Percentiles rank a stretch among this genome's conserved stretches.
Conservation (phyloP, 23 red algal species). For the Cyanidioschyzon merolae region DNA sequence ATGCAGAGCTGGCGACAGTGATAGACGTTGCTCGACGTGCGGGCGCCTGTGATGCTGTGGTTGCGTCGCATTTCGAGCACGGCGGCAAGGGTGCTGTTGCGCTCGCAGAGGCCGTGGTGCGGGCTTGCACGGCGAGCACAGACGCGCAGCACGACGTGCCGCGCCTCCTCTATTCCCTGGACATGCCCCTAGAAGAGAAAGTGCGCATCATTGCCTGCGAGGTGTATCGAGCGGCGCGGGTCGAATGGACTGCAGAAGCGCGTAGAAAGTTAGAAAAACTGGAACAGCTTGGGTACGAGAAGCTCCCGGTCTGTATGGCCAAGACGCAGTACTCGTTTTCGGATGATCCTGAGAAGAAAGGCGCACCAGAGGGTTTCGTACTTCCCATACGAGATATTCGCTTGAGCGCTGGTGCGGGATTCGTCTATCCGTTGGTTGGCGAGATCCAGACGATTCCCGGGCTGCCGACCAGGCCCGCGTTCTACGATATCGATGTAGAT, state of each 20-base stretch:
- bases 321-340: constrained; percentile 97
- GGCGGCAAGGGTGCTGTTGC: constrained; percentile 77
- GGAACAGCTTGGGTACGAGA: constrained; percentile 57
- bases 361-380: constrained; percentile 66
- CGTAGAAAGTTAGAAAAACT: constrained; percentile 40
- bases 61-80: constrained; percentile 76
- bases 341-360: constrained; percentile 57
- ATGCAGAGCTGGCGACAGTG: constrained; percentile 60
- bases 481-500: constrained; percentile 95
- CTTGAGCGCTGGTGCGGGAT: constrained; percentile 87
- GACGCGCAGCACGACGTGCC: constrained; percentile 10
- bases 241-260: constrained; percentile 62
- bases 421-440: constrained; percentile 72
- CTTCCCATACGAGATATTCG: constrained; percentile 75
- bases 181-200: constrained; percentile 44
- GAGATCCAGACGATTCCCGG: constrained; percentile 95
- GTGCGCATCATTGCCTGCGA: constrained; percentile 52
- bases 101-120: constrained; percentile 55
- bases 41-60: constrained; percentile 86
- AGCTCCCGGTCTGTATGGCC: constrained; percentile 84
- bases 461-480: constrained; percentile 80
- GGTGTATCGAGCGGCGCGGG: constrained; percentile 66
- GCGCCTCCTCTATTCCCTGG: constrained; percentile 50
- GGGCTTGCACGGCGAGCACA: constrained; percentile 26
- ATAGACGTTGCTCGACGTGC: constrained; percentile 36